Percentiles rank a stretch among this genome's conserved stretches.
phyloP scores from a whole-genome alignment of 345 rosid genomes.

The Hibiscus trionum region DNA sequence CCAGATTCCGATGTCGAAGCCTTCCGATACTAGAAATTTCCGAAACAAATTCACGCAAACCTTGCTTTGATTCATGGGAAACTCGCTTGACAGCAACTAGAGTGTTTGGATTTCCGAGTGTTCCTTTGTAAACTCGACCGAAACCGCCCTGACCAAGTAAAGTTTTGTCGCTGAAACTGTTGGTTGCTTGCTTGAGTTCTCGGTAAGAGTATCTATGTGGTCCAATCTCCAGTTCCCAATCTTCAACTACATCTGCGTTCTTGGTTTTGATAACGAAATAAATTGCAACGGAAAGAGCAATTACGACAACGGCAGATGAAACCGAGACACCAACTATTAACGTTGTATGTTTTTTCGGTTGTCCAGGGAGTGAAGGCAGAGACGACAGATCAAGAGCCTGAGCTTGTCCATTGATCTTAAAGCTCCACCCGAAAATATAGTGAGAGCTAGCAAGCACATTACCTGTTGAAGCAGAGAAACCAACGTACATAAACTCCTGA shows the following conservation, averaged over 20 bases:
- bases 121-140: slow-evolving; percentile 77
- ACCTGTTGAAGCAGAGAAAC: slow-evolving; percentile 86
- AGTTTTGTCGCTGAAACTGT: too few relatives aligned
- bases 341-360: slow-evolving; percentile 21
- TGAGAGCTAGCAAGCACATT: slow-evolving; percentile 56
- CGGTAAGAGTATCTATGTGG: too few relatives aligned
- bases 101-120: slow-evolving; percentile 37
- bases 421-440: slow-evolving; percentile 85
- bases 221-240: slow-evolving; percentile 78
- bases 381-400: slow-evolving; percentile 48
- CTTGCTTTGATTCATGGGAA: slow-evolving; percentile 73
- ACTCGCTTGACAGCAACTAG: slow-evolving; percentile 72
- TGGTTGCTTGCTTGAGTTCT: too few relatives aligned
- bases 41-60: slow-evolving; percentile 60
- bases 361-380: slow-evolving; percentile 53
- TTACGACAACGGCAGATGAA: too few relatives aligned
- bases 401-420: slow-evolving; percentile 58
- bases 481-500: slow-evolving; percentile 63
- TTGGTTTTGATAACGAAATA: slow-evolving; percentile 1
- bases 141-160: slow-evolving; percentile 51
- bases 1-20: slow-evolving; percentile 82
- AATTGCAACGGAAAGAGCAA: too few relatives aligned
- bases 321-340: too few relatives aligned
- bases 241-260: slow-evolving; percentile 53
- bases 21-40: slow-evolving; percentile 83